Evolutionary conservation across 148 eudicot species (phyloP).

Genomic region (Bassia scoparia): DNA sequence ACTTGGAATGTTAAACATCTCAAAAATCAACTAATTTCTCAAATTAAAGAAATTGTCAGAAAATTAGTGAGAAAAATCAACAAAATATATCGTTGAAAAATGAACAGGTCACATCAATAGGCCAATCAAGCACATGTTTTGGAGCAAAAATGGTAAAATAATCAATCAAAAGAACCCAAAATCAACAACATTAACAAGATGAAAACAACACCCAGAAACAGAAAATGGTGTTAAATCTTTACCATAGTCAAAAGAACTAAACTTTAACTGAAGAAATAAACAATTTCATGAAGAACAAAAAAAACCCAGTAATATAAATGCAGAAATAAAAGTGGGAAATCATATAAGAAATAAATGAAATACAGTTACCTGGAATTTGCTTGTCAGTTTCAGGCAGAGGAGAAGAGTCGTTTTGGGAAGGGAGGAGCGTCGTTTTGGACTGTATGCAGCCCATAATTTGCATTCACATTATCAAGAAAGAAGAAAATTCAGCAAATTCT

Average conservation of each 20-base stretch:
- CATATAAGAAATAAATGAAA: neutral
- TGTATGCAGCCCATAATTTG: conserved; percentile 48
- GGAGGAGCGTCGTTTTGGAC: conserved; percentile 52
- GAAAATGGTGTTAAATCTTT: neutral
- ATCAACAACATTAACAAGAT: too few relatives aligned
- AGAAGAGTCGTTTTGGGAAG: conserved; percentile 38
- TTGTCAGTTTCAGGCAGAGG: conserved; percentile 34
- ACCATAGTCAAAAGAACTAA: neutral
- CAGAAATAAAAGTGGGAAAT: conserved; percentile 11
- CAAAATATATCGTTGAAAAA: too few relatives aligned
- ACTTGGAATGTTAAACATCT: neutral
- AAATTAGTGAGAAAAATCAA: neutral
- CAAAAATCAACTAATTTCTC: neutral
- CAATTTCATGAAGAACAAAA: neutral
- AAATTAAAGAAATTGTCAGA: conserved; percentile 14
- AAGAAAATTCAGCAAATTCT: neutral
- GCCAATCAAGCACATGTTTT: too few relatives aligned
- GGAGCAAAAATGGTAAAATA: neutral
- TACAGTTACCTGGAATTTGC: conserved; percentile 29
- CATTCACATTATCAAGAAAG: conserved; percentile 28
- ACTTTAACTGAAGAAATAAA: neutral
- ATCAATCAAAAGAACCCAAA: neutral
- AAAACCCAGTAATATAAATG: conserved; percentile 20
- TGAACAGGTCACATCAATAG: neutral
- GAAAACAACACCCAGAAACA: neutral